Evolutionary conservation across 352 stramenopile species (phyloP).

Genomic region (Globisporangium mamillatum): DNA sequence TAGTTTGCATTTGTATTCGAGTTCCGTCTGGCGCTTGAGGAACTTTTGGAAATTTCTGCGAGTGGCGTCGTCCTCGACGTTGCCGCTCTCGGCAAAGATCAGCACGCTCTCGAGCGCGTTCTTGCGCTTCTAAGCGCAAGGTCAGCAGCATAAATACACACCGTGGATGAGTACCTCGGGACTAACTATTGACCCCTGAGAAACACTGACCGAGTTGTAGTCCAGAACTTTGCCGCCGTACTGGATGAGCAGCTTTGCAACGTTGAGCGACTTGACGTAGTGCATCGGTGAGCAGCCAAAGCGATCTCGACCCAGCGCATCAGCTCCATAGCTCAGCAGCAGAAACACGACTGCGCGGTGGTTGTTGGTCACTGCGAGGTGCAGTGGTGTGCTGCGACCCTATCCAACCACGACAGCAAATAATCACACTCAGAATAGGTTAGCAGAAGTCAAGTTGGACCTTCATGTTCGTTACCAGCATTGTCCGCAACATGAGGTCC

Average conservation of each 20-base stretch:
- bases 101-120: conserved; percentile 46
- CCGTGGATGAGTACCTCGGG: not conserved
- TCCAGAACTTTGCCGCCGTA: conserved; percentile 59
- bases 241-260: conserved; percentile 60
- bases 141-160: not conserved
- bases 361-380: conserved; percentile 58
- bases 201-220: conserved; percentile 41
- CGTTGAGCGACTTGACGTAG: conserved; percentile 62
- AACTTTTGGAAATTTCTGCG: conserved; percentile 41
- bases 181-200: too few species aligned
- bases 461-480: conserved; percentile 39
- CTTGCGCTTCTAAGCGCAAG: conserved; percentile 47
- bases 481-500: conserved; percentile 57
- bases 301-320: conserved; percentile 49
- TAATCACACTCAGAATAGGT: not conserved
- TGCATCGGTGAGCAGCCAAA: conserved; percentile 69
- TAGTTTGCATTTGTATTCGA: conserved; percentile 59
- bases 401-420: conserved; percentile 12
- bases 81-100: conserved; percentile 16
- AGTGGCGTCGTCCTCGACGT: conserved; percentile 8
- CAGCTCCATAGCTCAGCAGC: conserved; percentile 64
- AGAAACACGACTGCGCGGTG: conserved; percentile 60
- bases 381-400: conserved; percentile 58
- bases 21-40: conserved; percentile 36
- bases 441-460: not conserved